phyloP scores from a whole-genome alignment of 2,329 filamentous ascomycete genomes.

The Zymoseptoria tritici region DNA sequence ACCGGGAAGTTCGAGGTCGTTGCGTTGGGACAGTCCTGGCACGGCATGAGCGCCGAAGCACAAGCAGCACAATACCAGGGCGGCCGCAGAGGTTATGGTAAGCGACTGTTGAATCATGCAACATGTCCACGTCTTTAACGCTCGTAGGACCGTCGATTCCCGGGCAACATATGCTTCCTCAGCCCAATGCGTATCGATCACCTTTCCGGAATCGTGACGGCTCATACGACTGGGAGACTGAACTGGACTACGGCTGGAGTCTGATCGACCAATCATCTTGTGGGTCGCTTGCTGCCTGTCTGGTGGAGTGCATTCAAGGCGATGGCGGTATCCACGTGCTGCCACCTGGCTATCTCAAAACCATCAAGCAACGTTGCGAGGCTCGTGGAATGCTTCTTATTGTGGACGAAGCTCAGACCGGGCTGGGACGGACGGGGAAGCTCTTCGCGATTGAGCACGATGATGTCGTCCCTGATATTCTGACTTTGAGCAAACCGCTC shows the following conservation, averaged over 20 bases:
- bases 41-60: conserved; percentile 54
- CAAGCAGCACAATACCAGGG: conserved; percentile 48
- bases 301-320: conserved; percentile 54
- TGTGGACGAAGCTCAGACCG: conserved; percentile 55
- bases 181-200: conserved; percentile 55
- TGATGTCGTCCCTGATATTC: conserved; percentile 45
- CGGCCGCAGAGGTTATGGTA: conserved; percentile 42
- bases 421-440: conserved; percentile 49
- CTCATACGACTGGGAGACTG: conserved; percentile 59
- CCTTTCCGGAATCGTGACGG: conserved; percentile 53
- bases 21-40: conserved; percentile 51
- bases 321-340: conserved; percentile 56
- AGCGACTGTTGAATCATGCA: too few species aligned
- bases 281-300: conserved; percentile 56
- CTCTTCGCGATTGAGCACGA: conserved; percentile 54
- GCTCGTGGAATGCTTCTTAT: conserved; percentile 52
- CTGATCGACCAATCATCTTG: conserved; percentile 53
- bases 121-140: too few species aligned
- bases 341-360: conserved; percentile 51
- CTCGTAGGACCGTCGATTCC: conserved; percentile 37
- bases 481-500: conserved; percentile 25
- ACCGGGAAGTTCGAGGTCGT: conserved; percentile 61
- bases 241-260: conserved; percentile 55
- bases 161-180: conserved; percentile 51
- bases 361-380: conserved; percentile 48